Percentiles rank a stretch among this genome's conserved stretches.
Evolutionary conservation across 371 early-diverging fungal genomes (phyloP).

Genomic region (Conidiobolus incongruus): DNA sequence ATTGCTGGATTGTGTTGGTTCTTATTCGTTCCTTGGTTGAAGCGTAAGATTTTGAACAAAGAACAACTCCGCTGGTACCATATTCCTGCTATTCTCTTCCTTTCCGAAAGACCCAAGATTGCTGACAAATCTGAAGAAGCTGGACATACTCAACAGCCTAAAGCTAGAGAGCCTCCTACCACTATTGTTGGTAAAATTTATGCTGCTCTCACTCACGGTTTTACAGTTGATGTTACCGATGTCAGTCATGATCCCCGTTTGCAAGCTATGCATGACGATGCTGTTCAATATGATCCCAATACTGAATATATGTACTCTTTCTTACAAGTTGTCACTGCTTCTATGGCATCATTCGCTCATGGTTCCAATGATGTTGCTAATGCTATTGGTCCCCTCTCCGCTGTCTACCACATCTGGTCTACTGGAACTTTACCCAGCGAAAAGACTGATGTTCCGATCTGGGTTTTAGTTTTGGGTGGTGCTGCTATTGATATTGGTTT

Average conservation of each 20-base stretch:
- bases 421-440: conserved; percentile 21
- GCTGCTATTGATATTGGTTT: too few species aligned
- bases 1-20: conserved; percentile 26
- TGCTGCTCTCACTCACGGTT: conserved; percentile 13
- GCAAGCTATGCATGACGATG: conserved; percentile 33
- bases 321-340: conserved; percentile 67
- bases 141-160: conserved; percentile 1
- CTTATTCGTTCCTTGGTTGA: conserved; percentile 36
- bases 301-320: conserved; percentile 67
- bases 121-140: too few species aligned
- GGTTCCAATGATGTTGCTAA: too few species aligned
- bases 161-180: not conserved
- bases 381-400: conserved; percentile 62
- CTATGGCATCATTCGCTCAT: too few species aligned
- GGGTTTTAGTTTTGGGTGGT: conserved; percentile 60
- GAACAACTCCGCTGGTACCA: conserved; percentile 52
- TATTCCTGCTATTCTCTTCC: conserved; percentile 20
- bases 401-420: conserved; percentile 45
- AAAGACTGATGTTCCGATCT: conserved; percentile 33
- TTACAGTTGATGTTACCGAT: conserved; percentile 32
- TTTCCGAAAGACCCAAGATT: conserved; percentile 5
- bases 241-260: conserved; percentile 18
- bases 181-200: conserved; percentile 8
- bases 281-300: conserved; percentile 46
- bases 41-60: conserved; percentile 29